Conservation (phyloP, 2,329 filamentous ascomycete genomes). For the Fonsecaea monophora region DNA sequence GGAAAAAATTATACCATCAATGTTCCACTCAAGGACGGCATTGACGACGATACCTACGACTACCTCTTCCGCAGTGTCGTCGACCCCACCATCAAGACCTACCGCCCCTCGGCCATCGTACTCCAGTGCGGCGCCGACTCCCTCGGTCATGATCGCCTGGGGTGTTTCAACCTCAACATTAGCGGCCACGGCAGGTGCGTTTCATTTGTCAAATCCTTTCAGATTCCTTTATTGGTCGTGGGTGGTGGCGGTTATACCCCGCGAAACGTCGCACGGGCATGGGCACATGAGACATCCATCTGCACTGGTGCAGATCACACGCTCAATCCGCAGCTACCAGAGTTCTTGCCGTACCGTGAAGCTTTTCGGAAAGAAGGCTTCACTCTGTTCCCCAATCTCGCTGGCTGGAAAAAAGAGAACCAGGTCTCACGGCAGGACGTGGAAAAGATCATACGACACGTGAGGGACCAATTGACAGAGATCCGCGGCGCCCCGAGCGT, state of each 20-base stretch:
- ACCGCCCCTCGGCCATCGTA: conserved; percentile 88
- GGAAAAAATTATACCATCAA: conserved; percentile 91
- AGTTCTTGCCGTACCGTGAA: conserved; percentile 81
- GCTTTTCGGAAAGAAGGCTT: conserved; percentile 84
- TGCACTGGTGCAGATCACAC: conserved; percentile 76
- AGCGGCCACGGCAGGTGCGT: conserved; percentile 92
- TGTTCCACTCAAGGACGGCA: conserved; percentile 86
- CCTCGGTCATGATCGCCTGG: conserved; percentile 88
- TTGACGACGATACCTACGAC: conserved; percentile 88
- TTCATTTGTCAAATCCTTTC: conserved; percentile 80
- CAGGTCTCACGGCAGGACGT: conserved; percentile 79
- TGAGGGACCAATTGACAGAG: conserved; percentile 85
- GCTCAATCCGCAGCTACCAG: conserved; percentile 75
- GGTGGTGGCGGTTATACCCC: conserved; percentile 97
- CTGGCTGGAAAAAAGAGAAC: conserved; percentile 71
- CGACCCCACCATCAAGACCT: conserved; percentile 77
- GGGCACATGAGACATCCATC: conserved; percentile 95
- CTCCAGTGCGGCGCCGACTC: conserved; percentile 96
- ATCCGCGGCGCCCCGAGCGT: conserved; percentile 85
- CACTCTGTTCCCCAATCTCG: conserved; percentile 84
- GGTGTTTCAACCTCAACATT: conserved; percentile 96
- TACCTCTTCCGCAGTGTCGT: conserved; percentile 84
- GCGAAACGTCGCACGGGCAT: conserved; percentile 92
- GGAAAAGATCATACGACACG: conserved; percentile 74
- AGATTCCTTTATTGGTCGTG: conserved; percentile 84